A percentile compares a stretch with the other conserved stretches of the same genome.
These are phyloP conservation scores for Stagonosporopsis tanaceti DNA, from an alignment of 2,329 filamentous ascomycete genomes.

Conservation along the genomic window DNA sequence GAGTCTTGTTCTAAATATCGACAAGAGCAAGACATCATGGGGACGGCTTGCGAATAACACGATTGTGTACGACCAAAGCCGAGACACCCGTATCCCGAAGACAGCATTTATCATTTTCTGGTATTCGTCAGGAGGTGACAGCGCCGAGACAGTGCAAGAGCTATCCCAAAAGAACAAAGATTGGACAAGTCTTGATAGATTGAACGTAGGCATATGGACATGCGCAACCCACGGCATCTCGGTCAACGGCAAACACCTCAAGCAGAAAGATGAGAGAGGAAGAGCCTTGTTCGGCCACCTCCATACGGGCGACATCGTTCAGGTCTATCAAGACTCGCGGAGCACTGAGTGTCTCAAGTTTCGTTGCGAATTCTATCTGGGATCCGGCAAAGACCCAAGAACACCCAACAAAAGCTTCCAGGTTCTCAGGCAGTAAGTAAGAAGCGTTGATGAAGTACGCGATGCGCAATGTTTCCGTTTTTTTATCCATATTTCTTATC, in stretches of 20 bases:
- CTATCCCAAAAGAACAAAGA: slow-evolving; percentile 57
- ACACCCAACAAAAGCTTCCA: slow-evolving; percentile 37
- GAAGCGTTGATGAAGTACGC: neutral
- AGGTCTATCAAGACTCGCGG: slow-evolving; percentile 68
- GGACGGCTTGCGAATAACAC: slow-evolving; percentile 77
- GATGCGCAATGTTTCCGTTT: neutral
- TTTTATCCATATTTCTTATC: neutral
- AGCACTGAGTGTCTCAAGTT: slow-evolving; percentile 51
- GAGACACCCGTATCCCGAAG: slow-evolving; percentile 79
- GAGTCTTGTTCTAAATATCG: slow-evolving; percentile 69
- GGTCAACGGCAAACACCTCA: slow-evolving; percentile 76
- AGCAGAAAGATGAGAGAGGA: slow-evolving; percentile 61
- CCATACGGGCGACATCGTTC: slow-evolving; percentile 78
- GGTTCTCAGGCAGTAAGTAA: slow-evolving; percentile 8
- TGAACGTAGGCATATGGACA: slow-evolving; percentile 78
- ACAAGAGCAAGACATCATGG: slow-evolving; percentile 75
- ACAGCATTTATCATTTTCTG: slow-evolving; percentile 77
- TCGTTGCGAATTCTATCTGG: slow-evolving; percentile 54
- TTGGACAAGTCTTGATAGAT: slow-evolving; percentile 61
- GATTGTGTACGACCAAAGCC: slow-evolving; percentile 66
- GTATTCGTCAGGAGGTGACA: slow-evolving; percentile 69
- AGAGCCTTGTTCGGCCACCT: slow-evolving; percentile 70
- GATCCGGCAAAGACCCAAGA: slow-evolving; percentile 45
- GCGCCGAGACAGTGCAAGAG: slow-evolving; percentile 65
- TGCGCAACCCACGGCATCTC: slow-evolving; percentile 78